Evolutionary conservation across 768 basidiomycete genomes (phyloP).

Genomic region (Suillus fuscotomentosus): DNA sequence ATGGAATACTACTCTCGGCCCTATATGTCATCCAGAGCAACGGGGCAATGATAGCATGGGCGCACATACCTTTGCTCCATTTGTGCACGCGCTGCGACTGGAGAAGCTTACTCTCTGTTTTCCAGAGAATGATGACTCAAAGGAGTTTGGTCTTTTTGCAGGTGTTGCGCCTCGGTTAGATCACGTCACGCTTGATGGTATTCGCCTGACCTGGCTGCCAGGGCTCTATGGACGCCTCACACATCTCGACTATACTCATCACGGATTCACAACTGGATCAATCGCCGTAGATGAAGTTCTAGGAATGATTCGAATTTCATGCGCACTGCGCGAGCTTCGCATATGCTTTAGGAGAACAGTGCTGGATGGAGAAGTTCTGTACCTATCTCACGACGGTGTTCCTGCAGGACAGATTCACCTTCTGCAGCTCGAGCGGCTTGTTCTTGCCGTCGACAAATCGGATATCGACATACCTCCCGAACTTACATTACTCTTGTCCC

Average conservation of each 20-base stretch:
- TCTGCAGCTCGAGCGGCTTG: constrained; percentile 45
- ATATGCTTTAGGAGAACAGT: constrained; percentile 51
- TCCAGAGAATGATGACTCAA: constrained; percentile 66
- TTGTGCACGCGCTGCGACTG: constrained; percentile 41
- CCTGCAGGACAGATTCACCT: constrained; percentile 31
- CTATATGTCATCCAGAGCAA: constrained; percentile 40
- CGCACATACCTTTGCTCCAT: constrained; percentile 12
- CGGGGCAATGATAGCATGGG: constrained; percentile 14
- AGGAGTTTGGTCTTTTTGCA: constrained; percentile 63
- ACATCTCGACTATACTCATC: constrained; percentile 70
- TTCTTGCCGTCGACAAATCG: constrained; percentile 47
- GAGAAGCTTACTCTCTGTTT: constrained; percentile 59
- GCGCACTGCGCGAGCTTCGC: constrained; percentile 50
- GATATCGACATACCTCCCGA: constrained; percentile 69
- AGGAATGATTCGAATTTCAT: constrained; percentile 54
- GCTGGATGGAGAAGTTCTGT: constrained; percentile 16
- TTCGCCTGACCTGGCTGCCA: constrained; percentile 61
- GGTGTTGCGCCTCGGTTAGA: constrained; percentile 58
- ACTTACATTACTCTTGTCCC: constrained; percentile 49
- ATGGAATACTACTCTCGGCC: constrained; percentile 66
- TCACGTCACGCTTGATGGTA: constrained; percentile 58
- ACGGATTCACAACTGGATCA: constrained; percentile 59
- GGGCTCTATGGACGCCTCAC: constrained; percentile 61
- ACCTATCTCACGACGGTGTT: constrained; percentile 26
- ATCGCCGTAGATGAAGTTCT: constrained; percentile 58